These are phyloP conservation scores for Fusarium sp. DNA, from an alignment of 2,329 filamentous ascomycete species.

Conservation along the genomic window DNA sequence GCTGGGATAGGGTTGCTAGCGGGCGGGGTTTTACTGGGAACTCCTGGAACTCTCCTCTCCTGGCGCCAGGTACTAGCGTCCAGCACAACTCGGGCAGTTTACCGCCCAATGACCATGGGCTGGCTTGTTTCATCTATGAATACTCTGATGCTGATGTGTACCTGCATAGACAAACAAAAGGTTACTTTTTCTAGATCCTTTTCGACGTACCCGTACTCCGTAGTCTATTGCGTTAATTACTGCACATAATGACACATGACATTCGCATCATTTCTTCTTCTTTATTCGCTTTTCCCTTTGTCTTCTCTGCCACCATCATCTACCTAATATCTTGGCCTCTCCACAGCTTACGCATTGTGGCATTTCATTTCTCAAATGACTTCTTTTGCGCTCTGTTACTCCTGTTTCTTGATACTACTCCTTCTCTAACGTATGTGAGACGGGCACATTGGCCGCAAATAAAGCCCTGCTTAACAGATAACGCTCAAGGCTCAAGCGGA, in stretches of 20 bases:
- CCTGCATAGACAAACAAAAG: slow-evolving; percentile 14
- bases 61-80: slow-evolving; percentile 35
- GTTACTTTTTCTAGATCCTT: slow-evolving; percentile 25
- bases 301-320: neutral
- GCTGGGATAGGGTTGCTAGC: slow-evolving; percentile 25
- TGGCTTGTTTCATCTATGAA: slow-evolving; percentile 38
- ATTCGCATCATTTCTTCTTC: neutral
- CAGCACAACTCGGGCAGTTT: neutral
- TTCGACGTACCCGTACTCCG: no score
- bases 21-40: slow-evolving; percentile 26
- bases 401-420: neutral
- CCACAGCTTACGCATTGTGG: neutral
- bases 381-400: neutral
- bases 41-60: slow-evolving; percentile 5
- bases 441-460: slow-evolving; percentile 7
- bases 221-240: neutral
- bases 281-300: slow-evolving; percentile 1
- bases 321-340: neutral
- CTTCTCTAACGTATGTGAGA: slow-evolving; percentile 22
- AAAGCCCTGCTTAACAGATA: neutral
- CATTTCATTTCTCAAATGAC: slow-evolving; percentile 5
- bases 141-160: slow-evolving; percentile 5
- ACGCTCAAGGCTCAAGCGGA: neutral
- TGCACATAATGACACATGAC: neutral
- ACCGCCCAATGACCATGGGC: slow-evolving; percentile 27